These are phyloP conservation scores for Petrea volubilis DNA, from an alignment of 257 asterid species.

Conservation along the genomic window DNA sequence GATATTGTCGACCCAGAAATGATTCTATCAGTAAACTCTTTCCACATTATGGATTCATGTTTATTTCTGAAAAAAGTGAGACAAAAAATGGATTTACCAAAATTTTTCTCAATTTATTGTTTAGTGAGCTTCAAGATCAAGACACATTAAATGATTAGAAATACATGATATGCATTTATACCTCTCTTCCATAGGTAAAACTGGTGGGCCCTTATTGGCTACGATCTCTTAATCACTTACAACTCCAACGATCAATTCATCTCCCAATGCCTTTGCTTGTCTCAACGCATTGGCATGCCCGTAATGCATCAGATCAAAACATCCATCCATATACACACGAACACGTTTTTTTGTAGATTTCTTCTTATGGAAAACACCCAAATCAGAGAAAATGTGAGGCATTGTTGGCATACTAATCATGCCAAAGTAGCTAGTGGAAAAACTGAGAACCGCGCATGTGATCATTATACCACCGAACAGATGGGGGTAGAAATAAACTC, in stretches of 20 bases:
- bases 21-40: too few relatives aligned
- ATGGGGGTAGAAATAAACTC: slow-evolving; percentile 72
- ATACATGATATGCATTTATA: slow-evolving; percentile 19
- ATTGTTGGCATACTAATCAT: slow-evolving; percentile 63
- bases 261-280: slow-evolving; percentile 91
- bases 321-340: slow-evolving; percentile 97
- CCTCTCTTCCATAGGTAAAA: slow-evolving; percentile 92
- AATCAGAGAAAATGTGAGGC: slow-evolving; percentile 66
- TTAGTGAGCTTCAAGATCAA: background rate
- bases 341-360: slow-evolving; percentile 54
- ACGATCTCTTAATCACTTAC: slow-evolving; percentile 93
- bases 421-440: slow-evolving; percentile 81
- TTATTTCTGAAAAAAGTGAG: background rate
- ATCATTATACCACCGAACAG: slow-evolving; percentile 93
- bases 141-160: background rate
- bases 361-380: slow-evolving; percentile 67
- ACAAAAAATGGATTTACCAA: background rate
- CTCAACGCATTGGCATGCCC: slow-evolving; percentile 98
- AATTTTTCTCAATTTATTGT: background rate
- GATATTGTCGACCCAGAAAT: too few relatives aligned
- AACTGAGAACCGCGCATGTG: slow-evolving; percentile 84
- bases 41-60: background rate
- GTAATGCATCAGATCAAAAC: slow-evolving; percentile 96
- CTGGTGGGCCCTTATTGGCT: slow-evolving; percentile 89
- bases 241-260: slow-evolving; percentile 89